phyloP scores from a whole-genome alignment of 352 stramenopile genomes.

The Globisporangium recalcitrans region DNA sequence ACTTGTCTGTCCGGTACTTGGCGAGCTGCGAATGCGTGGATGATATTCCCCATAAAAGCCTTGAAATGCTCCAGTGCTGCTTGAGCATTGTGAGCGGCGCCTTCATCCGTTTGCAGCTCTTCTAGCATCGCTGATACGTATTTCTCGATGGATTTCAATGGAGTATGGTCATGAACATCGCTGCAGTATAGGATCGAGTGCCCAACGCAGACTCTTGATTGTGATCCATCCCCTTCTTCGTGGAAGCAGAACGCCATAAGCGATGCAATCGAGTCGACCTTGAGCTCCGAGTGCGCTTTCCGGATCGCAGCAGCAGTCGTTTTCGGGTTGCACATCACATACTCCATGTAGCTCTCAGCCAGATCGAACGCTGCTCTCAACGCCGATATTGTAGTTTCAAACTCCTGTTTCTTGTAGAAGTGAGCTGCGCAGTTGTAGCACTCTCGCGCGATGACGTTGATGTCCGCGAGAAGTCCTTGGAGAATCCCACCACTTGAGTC shows the following conservation, averaged over 20 bases:
- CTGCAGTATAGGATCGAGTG: constrained; percentile 53
- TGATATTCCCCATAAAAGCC: constrained; percentile 31
- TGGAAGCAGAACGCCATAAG: constrained; percentile 55
- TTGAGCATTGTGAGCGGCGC: not conserved
- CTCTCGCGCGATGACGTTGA: constrained; percentile 60
- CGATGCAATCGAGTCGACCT: constrained; percentile 49
- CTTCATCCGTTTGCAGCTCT: constrained; percentile 20
- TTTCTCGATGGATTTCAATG: constrained; percentile 34
- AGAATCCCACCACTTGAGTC: constrained; percentile 25
- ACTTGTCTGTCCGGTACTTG: constrained; percentile 21
- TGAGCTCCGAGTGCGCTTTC: constrained; percentile 41
- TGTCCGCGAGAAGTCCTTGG: constrained; percentile 36
- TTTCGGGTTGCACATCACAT: constrained; percentile 46
- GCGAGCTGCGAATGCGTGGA: constrained; percentile 34
- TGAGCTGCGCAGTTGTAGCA: constrained; percentile 46
- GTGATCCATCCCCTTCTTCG: constrained; percentile 25
- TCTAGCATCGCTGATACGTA: constrained; percentile 45
- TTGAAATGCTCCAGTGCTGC: constrained; percentile 21
- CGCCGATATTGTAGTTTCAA: constrained; percentile 32
- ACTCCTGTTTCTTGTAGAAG: constrained; percentile 47
- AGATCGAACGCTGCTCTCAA: constrained; percentile 46
- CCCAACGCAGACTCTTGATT: constrained; percentile 34
- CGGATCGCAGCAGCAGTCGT: constrained; percentile 25
- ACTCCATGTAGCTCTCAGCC: constrained; percentile 52
- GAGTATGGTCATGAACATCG: constrained; percentile 22